phyloP scores from a whole-genome alignment of 1,284 basidiomycete species.

The Rhizoctonia solani region DNA sequence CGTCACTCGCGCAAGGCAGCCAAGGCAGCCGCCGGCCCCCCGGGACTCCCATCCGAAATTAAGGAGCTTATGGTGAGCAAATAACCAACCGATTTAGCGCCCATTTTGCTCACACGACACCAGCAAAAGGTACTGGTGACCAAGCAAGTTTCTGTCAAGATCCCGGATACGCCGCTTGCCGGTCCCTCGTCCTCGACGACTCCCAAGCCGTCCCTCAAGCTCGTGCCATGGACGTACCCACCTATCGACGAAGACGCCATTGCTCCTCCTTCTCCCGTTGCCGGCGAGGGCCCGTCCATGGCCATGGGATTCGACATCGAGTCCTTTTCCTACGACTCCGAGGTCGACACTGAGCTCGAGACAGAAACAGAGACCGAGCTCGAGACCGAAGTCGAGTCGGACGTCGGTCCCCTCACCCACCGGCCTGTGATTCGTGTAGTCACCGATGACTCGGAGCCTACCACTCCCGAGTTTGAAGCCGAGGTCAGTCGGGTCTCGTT shows the following conservation, averaged over 20 bases:
- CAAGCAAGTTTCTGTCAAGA: background rate
- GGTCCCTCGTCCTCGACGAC: too few relatives aligned
- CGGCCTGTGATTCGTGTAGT: conserved; percentile 15
- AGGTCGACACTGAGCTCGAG: conserved; percentile 17
- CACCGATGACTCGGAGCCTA: conserved; percentile 17
- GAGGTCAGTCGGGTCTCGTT: background rate
- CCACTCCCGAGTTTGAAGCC: conserved; percentile 24
- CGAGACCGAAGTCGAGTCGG: conserved; percentile 29
- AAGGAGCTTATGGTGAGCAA: conserved; percentile 9
- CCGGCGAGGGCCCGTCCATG: background rate
- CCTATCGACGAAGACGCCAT: conserved; percentile 32
- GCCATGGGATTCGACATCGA: background rate
- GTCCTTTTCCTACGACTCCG: conserved; percentile 6
- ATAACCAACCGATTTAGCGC: background rate
- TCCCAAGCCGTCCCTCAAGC: conserved; percentile 25
- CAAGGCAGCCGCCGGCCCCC: conserved; percentile 1
- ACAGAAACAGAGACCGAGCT: conserved; percentile 27
- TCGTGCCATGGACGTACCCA: conserved; percentile 23
- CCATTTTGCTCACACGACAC: conserved; percentile 13
- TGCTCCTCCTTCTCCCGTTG: conserved; percentile 13
- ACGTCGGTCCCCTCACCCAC: conserved; percentile 15
- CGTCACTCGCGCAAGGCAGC: conserved; percentile 19
- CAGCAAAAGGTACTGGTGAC: conserved; percentile 27
- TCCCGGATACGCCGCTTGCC: too few relatives aligned
- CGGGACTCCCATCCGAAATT: conserved; percentile 6